These are phyloP conservation scores for Chaetoscypha palmicola DNA, from an alignment of 2,329 filamentous ascomycete species.

Conservation along the genomic window DNA sequence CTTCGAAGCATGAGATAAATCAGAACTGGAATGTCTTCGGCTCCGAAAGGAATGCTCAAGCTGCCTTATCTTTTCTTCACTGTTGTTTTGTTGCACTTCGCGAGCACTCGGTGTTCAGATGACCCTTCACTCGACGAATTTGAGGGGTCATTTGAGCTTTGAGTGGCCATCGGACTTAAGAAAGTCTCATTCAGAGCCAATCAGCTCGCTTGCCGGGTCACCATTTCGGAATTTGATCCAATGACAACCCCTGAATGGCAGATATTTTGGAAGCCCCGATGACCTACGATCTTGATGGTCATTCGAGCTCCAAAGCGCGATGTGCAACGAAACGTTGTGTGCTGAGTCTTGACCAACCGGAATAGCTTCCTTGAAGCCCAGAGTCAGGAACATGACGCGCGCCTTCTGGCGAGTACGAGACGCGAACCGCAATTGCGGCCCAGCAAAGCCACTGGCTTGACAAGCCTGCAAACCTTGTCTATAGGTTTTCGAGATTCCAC, in stretches of 20 bases:
- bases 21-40: too few species aligned
- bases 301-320: constrained; percentile 5
- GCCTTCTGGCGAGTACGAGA: too few species aligned
- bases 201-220: background rate
- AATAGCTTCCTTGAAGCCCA: background rate
- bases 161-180: background rate
- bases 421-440: too few species aligned
- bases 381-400: background rate
- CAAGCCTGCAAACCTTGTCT: too few species aligned
- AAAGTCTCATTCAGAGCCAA: background rate
- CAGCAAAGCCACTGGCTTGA: too few species aligned
- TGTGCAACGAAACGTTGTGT: constrained; percentile 1
- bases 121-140: too few species aligned
- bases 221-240: background rate
- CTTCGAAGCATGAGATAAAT: too few species aligned
- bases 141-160: too few species aligned
- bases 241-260: constrained; percentile 1
- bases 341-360: constrained; percentile 3
- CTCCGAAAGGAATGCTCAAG: too few species aligned
- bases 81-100: background rate
- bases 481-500: too few species aligned
- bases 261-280: constrained; percentile 1
- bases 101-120: too few species aligned
- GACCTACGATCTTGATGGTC: constrained; percentile 3
- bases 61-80: background rate